phyloP scores from a whole-genome alignment of 179 eudicot species.

The Drosera spatulata region DNA sequence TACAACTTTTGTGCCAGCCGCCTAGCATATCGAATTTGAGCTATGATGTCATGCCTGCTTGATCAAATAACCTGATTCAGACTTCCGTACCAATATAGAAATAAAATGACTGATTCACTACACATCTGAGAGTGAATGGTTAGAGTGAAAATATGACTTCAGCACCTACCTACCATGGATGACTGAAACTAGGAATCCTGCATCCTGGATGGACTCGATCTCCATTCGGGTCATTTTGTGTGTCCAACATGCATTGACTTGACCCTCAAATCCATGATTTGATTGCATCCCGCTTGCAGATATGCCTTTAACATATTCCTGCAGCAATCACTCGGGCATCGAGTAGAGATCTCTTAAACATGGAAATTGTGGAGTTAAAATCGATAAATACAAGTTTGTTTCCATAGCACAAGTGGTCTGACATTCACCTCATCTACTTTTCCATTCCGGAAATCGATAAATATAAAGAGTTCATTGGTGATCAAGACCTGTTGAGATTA shows the following conservation, averaged over 20 bases:
- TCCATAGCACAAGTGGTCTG: no score
- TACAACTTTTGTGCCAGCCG: constrained; percentile 66
- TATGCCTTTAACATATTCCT: constrained; percentile 88
- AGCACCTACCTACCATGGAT: constrained; percentile 81
- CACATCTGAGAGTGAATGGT: no score
- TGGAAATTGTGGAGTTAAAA: not conserved
- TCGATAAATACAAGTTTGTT: not conserved
- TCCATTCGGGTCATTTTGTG: constrained; percentile 66
- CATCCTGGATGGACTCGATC: constrained; percentile 43
- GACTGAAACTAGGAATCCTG: constrained; percentile 73
- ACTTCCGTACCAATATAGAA: no score
- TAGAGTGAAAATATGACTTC: no score
- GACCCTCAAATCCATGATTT: constrained; percentile 87
- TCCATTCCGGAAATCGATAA: no score
- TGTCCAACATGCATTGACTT: constrained; percentile 89
- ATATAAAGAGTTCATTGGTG: no score
- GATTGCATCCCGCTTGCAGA: constrained; percentile 91
- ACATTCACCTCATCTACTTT: no score
- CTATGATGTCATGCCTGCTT: constrained; percentile 64
- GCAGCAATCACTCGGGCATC: constrained; percentile 15
- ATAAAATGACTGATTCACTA: no score
- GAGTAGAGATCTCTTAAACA: not conserved
- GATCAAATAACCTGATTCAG: no score
- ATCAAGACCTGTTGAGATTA: no score
- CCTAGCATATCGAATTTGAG: constrained; percentile 68